Conservation (phyloP, 164 flowering plant species). For the Cinnamomum chago region DNA sequence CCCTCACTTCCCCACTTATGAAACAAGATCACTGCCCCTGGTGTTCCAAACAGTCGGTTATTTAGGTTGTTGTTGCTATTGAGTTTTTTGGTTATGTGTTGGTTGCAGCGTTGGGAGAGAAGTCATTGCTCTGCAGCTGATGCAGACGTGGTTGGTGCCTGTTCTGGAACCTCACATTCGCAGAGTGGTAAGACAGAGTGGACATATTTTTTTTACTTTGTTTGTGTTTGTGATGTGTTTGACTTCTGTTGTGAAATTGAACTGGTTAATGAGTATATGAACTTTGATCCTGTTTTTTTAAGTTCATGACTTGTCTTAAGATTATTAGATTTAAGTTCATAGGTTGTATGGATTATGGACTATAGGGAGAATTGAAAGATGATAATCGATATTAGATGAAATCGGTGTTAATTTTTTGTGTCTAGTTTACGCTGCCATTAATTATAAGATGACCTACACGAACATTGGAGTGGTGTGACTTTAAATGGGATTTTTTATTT, state of each 20-base stretch:
- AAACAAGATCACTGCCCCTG: not conserved
- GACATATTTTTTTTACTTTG: not conserved
- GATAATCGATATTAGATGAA: not conserved
- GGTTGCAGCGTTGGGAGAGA: conserved; percentile 25
- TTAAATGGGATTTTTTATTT: no score
- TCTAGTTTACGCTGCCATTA: no score
- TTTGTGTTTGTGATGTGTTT: not conserved
- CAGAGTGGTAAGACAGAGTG: conserved; percentile 31
- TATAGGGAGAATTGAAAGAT: not conserved
- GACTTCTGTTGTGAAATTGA: no score
- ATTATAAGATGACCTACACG: no score
- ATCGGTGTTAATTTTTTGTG: not conserved
- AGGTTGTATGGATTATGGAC: not conserved
- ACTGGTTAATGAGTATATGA: not conserved
- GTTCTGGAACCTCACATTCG: conserved; percentile 39
- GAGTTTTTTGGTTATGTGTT: conserved; percentile 7
- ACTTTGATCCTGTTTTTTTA: not conserved
- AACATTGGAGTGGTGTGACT: not conserved
- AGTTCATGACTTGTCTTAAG: no score
- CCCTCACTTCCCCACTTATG: not conserved
- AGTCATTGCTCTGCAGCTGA: conserved; percentile 17
- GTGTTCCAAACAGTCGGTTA: not conserved
- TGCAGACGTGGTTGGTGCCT: conserved; percentile 18
- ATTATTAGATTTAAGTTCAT: no score
- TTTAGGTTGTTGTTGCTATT: not conserved